Percentiles rank a stretch among this genome's conserved stretches.
These are phyloP conservation scores for Didymella sp. DNA, from an alignment of 2,329 filamentous ascomycete species.

Conservation along the genomic window DNA sequence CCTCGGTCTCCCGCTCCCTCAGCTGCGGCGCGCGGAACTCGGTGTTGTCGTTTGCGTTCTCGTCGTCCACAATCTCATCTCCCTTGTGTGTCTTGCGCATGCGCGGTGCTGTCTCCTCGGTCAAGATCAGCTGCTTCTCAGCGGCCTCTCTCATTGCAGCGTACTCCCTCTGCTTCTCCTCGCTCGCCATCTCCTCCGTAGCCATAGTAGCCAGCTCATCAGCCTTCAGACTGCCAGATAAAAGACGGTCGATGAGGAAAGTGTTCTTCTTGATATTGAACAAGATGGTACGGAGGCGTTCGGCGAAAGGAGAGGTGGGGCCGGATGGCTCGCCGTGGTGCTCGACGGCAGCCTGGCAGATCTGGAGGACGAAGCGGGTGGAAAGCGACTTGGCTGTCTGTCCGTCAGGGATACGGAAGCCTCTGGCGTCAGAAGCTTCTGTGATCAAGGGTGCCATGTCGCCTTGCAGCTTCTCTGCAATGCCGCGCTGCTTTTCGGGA, in stretches of 20 bases:
- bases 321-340: slow-evolving; percentile 59
- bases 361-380: slow-evolving; percentile 74
- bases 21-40: slow-evolving; percentile 40
- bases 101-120: slow-evolving; percentile 73
- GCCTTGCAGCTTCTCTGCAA: slow-evolving; percentile 74
- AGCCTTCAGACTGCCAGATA: slow-evolving; percentile 75
- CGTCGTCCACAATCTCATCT: slow-evolving; percentile 85
- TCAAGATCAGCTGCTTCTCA: slow-evolving; percentile 84
- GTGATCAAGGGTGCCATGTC: slow-evolving; percentile 71
- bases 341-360: slow-evolving; percentile 73
- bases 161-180: slow-evolving; percentile 81
- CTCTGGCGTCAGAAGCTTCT: slow-evolving; percentile 69
- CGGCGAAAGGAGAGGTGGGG: slow-evolving; percentile 59
- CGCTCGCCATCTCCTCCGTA: slow-evolving; percentile 87
- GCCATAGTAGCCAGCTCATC: slow-evolving; percentile 86
- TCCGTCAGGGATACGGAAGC: slow-evolving; percentile 68
- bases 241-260: slow-evolving; percentile 75
- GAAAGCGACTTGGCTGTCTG: slow-evolving; percentile 69
- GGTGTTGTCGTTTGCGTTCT: slow-evolving; percentile 50
- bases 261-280: slow-evolving; percentile 91
- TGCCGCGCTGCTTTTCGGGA: slow-evolving; percentile 71
- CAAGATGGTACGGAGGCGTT: slow-evolving; percentile 75
- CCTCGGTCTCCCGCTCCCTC: slow-evolving; percentile 35
- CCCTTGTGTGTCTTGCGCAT: slow-evolving; percentile 93
- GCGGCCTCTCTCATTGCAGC: slow-evolving; percentile 78